Percentiles rank a stretch among this genome's conserved stretches.
phyloP scores from a whole-genome alignment of 2,329 filamentous ascomycete species.

The Lasiodiplodia sp. region DNA sequence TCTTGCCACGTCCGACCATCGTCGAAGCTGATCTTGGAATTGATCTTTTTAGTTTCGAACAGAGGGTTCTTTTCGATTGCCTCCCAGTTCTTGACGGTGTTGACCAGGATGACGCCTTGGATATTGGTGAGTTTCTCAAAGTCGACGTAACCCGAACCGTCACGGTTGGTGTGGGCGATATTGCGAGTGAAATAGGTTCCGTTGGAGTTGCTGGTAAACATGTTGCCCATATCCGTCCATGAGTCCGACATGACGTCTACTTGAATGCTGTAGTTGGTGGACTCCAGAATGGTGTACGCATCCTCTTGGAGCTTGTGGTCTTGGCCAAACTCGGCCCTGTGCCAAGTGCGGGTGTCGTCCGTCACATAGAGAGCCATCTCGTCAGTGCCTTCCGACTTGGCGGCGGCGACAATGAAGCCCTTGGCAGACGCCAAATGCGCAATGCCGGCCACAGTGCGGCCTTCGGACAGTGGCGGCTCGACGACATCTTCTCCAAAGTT shows the following conservation, averaged over 20 bases:
- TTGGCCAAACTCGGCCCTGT: slow-evolving; percentile 86
- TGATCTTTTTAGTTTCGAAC: slow-evolving; percentile 68
- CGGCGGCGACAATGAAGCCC: slow-evolving; percentile 84
- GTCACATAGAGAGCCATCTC: slow-evolving; percentile 94
- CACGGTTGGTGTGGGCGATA: slow-evolving; percentile 89
- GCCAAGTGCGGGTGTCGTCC: slow-evolving; percentile 84
- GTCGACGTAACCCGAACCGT: slow-evolving; percentile 78
- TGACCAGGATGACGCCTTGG: slow-evolving; percentile 90
- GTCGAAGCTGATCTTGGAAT: slow-evolving; percentile 90
- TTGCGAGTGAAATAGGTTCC: slow-evolving; percentile 96
- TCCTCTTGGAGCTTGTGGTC: slow-evolving; percentile 79
- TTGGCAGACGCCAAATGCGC: slow-evolving; percentile 85
- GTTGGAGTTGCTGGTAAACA: slow-evolving; percentile 97
- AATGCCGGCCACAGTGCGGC: slow-evolving; percentile 78
- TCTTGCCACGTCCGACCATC: slow-evolving; percentile 86
- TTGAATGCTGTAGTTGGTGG: slow-evolving; percentile 97
- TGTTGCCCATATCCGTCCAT: slow-evolving; percentile 77
- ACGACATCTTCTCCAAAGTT: slow-evolving; percentile 65
- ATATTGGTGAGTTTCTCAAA: slow-evolving; percentile 94
- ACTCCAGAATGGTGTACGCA: slow-evolving; percentile 92
- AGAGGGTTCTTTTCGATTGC: slow-evolving; percentile 66
- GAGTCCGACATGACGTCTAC: slow-evolving; percentile 83
- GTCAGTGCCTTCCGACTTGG: slow-evolving; percentile 77
- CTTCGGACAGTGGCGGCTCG: slow-evolving; percentile 79
- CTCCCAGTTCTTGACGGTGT: slow-evolving; percentile 85